These are phyloP conservation scores for Exserohilum rostratum DNA, from an alignment of 2,329 filamentous ascomycete genomes.

Conservation along the genomic window DNA sequence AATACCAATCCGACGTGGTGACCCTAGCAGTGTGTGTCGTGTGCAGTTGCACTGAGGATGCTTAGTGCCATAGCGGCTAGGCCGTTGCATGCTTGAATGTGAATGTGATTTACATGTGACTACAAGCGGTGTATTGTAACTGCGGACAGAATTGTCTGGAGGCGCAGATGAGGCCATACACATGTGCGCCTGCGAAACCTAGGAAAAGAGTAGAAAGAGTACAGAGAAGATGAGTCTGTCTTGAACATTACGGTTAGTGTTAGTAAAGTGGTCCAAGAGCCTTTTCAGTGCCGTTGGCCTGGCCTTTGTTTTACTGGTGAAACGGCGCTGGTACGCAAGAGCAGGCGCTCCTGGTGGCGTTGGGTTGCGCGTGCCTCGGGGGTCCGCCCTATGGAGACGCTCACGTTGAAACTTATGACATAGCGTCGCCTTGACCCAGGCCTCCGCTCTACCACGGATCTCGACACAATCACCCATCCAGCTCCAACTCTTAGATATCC, in stretches of 20 bases:
- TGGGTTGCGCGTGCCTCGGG: slow-evolving; percentile 14
- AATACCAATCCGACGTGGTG: slow-evolving; percentile 29
- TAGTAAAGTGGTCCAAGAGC: too few relatives aligned
- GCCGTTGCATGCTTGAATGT: not conserved
- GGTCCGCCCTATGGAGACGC: slow-evolving; percentile 4
- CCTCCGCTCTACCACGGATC: slow-evolving; percentile 12
- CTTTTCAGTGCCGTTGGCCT: not conserved
- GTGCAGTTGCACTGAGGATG: not conserved
- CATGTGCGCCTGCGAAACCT: not conserved
- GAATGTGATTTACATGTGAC: not conserved
- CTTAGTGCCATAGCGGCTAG: not conserved
- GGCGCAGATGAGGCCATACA: not conserved
- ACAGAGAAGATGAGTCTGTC: not conserved
- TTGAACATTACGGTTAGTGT: not conserved
- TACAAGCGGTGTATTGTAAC: not conserved
- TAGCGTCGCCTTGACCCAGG: slow-evolving; percentile 16
- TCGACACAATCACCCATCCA: slow-evolving; percentile 1
- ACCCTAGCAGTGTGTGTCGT: not conserved
- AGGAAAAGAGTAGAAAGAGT: not conserved
- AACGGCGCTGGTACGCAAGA: not conserved
- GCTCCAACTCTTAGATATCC: not conserved
- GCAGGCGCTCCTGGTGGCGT: slow-evolving; percentile 1
- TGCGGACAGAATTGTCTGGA: not conserved
- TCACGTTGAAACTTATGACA: slow-evolving; percentile 17
- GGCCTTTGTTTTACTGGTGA: not conserved